Evolutionary conservation across 208 protist genomes (phyloP).

Genomic region (Trypanosoma vivax): DNA sequence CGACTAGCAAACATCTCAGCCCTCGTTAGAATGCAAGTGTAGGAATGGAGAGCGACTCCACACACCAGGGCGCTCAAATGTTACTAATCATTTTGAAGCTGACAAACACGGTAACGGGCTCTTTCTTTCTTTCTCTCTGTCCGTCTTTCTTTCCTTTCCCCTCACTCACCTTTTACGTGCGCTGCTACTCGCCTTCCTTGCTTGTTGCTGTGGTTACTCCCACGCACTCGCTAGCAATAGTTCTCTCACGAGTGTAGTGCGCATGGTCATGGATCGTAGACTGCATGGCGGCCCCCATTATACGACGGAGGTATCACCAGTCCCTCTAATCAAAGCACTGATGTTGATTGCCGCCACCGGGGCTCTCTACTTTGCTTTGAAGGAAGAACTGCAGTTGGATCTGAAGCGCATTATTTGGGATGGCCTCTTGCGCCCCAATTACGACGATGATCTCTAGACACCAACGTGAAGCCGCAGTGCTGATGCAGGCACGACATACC

Average conservation of each 20-base stretch:
- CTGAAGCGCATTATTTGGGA: constrained; percentile 12
- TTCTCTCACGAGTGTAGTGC: no score
- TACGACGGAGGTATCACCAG: no score
- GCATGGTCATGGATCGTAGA: no score
- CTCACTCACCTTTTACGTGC: neutral
- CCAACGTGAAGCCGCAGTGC: neutral
- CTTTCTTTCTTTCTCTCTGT: neutral
- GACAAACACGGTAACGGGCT: neutral
- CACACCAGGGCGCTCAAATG: no score
- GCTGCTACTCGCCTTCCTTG: neutral
- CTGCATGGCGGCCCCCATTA: no score
- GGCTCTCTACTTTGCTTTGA: constrained; percentile 10
- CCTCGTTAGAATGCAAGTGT: neutral
- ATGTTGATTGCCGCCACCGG: constrained; percentile 4
- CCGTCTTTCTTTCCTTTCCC: constrained; percentile 2
- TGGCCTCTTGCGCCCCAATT: constrained; percentile 17
- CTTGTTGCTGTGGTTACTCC: neutral
- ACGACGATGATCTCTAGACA: constrained; percentile 17
- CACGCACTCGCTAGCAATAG: no score
- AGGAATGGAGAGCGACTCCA: neutral
- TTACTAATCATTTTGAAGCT: no score
- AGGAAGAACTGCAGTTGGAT: constrained; percentile 15
- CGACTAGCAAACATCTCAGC: constrained; percentile 21
- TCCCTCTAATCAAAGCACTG: constrained; percentile 7
- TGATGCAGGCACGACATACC: neutral